phyloP scores from a whole-genome alignment of 225 moss, liverwort and hornwort species.

The Asterella californica region DNA sequence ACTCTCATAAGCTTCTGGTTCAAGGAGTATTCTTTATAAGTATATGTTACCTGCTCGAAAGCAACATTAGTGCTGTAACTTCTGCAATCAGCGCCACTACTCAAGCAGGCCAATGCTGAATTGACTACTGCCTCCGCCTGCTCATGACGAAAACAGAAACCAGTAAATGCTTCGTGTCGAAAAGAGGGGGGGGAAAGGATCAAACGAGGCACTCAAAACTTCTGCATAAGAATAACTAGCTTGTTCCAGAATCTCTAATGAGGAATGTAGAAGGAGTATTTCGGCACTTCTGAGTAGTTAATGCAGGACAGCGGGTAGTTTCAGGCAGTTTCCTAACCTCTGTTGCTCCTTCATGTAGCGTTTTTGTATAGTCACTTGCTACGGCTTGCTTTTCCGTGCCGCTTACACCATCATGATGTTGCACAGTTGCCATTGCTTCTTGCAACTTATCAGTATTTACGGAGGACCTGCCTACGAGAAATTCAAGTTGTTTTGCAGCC shows the following conservation, averaged over 20 bases:
- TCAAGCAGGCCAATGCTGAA: conserved; percentile 11
- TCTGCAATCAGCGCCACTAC: background rate
- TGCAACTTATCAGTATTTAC: conserved; percentile 62
- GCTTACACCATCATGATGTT: conserved; percentile 90
- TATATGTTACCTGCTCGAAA: background rate
- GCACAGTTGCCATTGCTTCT: conserved; percentile 84
- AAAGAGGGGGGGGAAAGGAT: background rate
- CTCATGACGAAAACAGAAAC: background rate
- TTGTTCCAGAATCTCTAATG: background rate
- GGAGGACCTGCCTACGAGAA: conserved; percentile 55
- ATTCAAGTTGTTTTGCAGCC: conserved; percentile 83
- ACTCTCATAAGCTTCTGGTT: background rate
- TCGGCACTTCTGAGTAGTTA: background rate
- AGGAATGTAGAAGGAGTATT: background rate
- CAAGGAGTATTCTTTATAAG: background rate
- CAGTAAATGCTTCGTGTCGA: background rate
- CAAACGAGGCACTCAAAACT: background rate
- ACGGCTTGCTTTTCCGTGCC: conserved; percentile 87
- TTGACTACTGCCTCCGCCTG: conserved; percentile 16
- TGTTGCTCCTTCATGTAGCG: conserved; percentile 51
- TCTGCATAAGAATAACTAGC: background rate
- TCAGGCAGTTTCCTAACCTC: conserved; percentile 34
- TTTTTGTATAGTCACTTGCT: conserved; percentile 64
- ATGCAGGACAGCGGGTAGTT: background rate
- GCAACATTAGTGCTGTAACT: background rate